Evolutionary conservation across 208 protist genomes (phyloP).

Genomic region (Leishmania aethiopica): DNA sequence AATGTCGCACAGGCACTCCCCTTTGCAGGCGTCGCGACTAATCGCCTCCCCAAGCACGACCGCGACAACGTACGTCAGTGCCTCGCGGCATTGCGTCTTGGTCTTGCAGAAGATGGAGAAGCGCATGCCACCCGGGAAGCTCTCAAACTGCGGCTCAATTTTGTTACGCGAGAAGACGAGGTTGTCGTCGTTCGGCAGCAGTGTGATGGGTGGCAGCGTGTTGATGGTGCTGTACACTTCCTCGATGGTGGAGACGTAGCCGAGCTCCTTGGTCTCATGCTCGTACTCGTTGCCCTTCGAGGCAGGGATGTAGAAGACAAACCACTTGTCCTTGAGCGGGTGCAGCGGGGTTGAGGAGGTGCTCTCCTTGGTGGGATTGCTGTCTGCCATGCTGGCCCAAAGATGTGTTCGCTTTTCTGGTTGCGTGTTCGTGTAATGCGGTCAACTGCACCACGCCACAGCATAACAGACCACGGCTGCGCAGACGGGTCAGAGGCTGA

Average conservation of each 20-base stretch:
- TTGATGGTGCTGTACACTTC: constrained; percentile 78
- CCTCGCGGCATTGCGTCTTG: constrained; percentile 64
- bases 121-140: constrained; percentile 70
- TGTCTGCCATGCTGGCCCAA: constrained; percentile 21
- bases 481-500: background rate
- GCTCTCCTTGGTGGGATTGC: constrained; percentile 10
- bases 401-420: background rate
- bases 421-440: background rate
- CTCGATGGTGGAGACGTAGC: constrained; percentile 77
- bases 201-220: constrained; percentile 60
- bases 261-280: constrained; percentile 57
- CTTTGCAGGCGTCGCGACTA: constrained; percentile 45
- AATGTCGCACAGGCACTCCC: constrained; percentile 56
- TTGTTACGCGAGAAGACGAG: constrained; percentile 82
- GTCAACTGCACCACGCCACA: background rate
- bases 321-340: constrained; percentile 82
- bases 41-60: constrained; percentile 78
- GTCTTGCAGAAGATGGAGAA: constrained; percentile 75
- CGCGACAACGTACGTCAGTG: constrained; percentile 52
- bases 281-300: constrained; percentile 54
- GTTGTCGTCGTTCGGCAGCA: constrained; percentile 68
- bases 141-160: constrained; percentile 75
- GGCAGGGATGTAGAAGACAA: constrained; percentile 75
- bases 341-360: constrained; percentile 37
- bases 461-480: background rate